Conservation (phyloP, 805 yeast species). For the Cyberlindnera samutprakarnensis region DNA sequence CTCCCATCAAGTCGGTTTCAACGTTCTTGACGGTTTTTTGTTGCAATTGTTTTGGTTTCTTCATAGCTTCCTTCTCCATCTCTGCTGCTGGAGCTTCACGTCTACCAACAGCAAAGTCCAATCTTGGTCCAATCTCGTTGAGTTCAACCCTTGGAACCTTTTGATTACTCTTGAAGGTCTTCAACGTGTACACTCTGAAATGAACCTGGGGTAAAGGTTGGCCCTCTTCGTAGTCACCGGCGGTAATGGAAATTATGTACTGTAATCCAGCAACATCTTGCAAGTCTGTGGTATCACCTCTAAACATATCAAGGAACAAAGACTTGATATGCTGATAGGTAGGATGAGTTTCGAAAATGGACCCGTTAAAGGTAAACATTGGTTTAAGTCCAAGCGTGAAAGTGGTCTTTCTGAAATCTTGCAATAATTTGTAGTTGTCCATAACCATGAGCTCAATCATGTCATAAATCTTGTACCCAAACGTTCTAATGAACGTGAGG, state of each 20-base stretch:
- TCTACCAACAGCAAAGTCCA: slow-evolving; percentile 90
- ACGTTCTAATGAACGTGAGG: slow-evolving; percentile 80
- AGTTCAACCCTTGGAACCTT: slow-evolving; percentile 91
- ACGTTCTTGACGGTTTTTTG: slow-evolving; percentile 85
- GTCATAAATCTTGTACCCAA: slow-evolving; percentile 84
- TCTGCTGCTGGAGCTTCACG: slow-evolving; percentile 77
- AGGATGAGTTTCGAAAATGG: slow-evolving; percentile 85
- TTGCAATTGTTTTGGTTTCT: slow-evolving; percentile 73
- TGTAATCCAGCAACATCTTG: slow-evolving; percentile 96
- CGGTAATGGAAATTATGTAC: slow-evolving; percentile 75
- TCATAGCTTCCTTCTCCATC: slow-evolving; percentile 81
- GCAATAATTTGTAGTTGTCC: slow-evolving; percentile 59
- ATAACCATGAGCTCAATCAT: slow-evolving; percentile 84
- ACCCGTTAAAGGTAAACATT: slow-evolving; percentile 88
- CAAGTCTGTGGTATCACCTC: slow-evolving; percentile 72
- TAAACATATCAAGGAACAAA: slow-evolving; percentile 81
- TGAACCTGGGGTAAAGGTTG: slow-evolving; percentile 69
- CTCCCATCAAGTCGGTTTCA: slow-evolving; percentile 84
- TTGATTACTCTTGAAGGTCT: slow-evolving; percentile 75
- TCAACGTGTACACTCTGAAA: slow-evolving; percentile 86
- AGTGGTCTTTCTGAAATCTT: slow-evolving; percentile 74
- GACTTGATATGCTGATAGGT: slow-evolving; percentile 81
- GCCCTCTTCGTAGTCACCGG: slow-evolving; percentile 67
- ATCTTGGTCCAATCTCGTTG: slow-evolving; percentile 92
- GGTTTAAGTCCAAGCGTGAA: slow-evolving; percentile 90